Percentiles rank a stretch among this genome's conserved stretches.
These are phyloP conservation scores for Piper longum DNA, from an alignment of 164 flowering plant species.

Conservation along the genomic window DNA sequence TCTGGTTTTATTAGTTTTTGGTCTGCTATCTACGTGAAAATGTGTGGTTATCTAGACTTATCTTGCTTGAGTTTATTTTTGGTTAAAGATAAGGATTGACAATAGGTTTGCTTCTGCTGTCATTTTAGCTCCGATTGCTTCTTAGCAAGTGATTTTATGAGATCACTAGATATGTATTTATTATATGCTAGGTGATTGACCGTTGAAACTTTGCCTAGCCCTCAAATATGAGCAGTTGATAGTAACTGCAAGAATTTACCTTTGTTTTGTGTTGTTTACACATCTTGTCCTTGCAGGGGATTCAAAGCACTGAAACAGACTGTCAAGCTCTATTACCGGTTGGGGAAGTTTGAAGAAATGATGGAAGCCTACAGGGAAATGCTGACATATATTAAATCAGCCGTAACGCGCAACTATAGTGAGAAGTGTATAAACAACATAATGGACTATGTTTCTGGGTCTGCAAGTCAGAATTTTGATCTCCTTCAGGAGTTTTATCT, in stretches of 20 bases:
- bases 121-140: neutral
- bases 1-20: too few relatives aligned
- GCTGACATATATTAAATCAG: constrained; percentile 94
- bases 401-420: constrained; percentile 94
- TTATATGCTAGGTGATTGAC: too few relatives aligned
- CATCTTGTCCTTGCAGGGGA: constrained; percentile 49
- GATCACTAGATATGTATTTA: neutral
- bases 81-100: too few relatives aligned
- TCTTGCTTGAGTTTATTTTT: too few relatives aligned
- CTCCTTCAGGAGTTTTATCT: constrained; percentile 90
- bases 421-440: constrained; percentile 96
- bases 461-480: constrained; percentile 83
- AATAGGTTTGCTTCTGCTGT: neutral
- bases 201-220: neutral
- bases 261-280: neutral
- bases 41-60: too few relatives aligned
- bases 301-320: constrained; percentile 97
- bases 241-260: neutral
- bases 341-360: constrained; percentile 86
- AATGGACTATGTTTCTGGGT: constrained; percentile 97
- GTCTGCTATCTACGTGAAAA: too few relatives aligned
- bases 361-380: constrained; percentile 94
- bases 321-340: constrained; percentile 84
- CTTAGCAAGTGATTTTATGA: neutral
- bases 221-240: neutral